Evolutionary conservation across 2,329 filamentous ascomycete genomes (phyloP).

Genomic region (Fusarium pseudocircinatum): DNA sequence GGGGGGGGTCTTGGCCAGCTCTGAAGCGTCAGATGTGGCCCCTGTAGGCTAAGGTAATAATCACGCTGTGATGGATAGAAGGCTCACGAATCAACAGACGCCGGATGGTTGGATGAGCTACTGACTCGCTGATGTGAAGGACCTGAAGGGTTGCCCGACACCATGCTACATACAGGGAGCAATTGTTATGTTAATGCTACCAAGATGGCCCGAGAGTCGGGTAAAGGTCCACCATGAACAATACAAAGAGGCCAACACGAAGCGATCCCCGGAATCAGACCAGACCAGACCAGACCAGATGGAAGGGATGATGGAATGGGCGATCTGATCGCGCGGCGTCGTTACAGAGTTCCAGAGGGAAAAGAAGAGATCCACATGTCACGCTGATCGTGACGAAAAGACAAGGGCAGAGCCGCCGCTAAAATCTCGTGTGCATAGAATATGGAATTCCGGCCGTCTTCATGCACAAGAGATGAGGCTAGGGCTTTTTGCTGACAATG

Average conservation of each 20-base stretch:
- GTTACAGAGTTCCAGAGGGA: constrained; percentile 24
- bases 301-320: neutral
- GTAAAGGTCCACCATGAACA: constrained; percentile 1
- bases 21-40: constrained; percentile 30
- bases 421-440: constrained; percentile 9
- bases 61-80: constrained; percentile 18
- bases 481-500: constrained; percentile 16
- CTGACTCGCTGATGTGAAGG: constrained; percentile 10
- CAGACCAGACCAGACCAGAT: constrained; percentile 2
- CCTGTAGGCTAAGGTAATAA: constrained; percentile 28
- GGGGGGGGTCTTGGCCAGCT: constrained; percentile 35
- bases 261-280: constrained; percentile 20
- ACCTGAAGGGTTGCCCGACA: neutral
- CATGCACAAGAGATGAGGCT: constrained; percentile 31
- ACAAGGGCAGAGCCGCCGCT: constrained; percentile 36
- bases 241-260: constrained; percentile 11
- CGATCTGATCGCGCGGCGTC: constrained; percentile 23
- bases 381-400: constrained; percentile 32
- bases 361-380: constrained; percentile 27
- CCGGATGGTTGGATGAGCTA: neutral
- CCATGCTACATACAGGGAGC: constrained; percentile 4
- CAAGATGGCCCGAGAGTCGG: neutral
- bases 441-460: constrained; percentile 13
- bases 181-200: neutral
- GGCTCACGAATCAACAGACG: constrained; percentile 23